These are phyloP conservation scores for Tetrahymena borealis DNA, from an alignment of 73 alveolate genomes.

Conservation along the genomic window DNA sequence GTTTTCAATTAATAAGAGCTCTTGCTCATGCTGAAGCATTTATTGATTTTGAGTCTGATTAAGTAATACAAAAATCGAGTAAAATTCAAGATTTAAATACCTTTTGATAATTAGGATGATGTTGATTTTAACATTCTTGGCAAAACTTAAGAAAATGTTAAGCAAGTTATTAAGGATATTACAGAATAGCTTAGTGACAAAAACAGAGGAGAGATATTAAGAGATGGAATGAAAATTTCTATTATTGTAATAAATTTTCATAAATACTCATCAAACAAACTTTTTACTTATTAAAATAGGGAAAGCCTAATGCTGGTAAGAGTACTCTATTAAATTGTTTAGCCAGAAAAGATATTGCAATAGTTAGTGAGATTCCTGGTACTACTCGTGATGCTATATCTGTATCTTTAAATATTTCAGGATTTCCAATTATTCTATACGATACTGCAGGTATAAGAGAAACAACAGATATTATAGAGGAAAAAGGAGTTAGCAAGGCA, in stretches of 20 bases:
- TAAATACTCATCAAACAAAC: background rate
- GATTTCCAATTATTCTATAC: conserved; percentile 13
- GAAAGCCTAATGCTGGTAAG: conserved; percentile 53
- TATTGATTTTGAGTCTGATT: conserved; percentile 51
- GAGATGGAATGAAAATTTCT: conserved; percentile 42
- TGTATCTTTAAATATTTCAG: conserved; percentile 20
- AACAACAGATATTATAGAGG: conserved; percentile 19
- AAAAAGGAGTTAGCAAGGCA: conserved; percentile 26
- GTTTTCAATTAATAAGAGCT: conserved; percentile 13
- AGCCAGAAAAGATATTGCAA: conserved; percentile 19
- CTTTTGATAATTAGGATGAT: background rate
- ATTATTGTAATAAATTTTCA: background rate
- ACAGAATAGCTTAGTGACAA: conserved; percentile 11
- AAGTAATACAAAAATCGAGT: conserved; percentile 8
- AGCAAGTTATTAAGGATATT: background rate
- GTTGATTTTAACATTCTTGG: background rate
- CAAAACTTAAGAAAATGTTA: background rate
- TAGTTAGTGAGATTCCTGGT: conserved; percentile 45
- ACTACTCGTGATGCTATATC: conserved; percentile 38
- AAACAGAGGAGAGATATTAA: conserved; percentile 9
- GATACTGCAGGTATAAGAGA: conserved; percentile 48
- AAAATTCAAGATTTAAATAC: background rate
- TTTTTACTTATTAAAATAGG: background rate
- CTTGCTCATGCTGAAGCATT: conserved; percentile 54
- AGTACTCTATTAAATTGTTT: conserved; percentile 30